These are phyloP conservation scores for Phaseolus coccineus DNA, from an alignment of 331 rosid genomes.

Conservation along the genomic window DNA sequence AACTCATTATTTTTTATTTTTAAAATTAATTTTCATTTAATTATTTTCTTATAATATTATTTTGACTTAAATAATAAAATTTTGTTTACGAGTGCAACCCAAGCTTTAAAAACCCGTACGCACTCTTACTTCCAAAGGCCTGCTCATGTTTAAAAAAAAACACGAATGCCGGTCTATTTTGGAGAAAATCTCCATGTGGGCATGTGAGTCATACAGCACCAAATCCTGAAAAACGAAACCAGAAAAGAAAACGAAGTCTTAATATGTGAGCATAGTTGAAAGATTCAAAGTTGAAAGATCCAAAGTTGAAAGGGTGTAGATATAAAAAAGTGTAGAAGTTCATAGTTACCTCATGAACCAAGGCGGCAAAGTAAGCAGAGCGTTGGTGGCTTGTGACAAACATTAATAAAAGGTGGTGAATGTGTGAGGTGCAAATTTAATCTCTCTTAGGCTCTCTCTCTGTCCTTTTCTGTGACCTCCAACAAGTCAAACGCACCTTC, in stretches of 20 bases:
- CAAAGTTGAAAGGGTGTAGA: constrained; percentile 34
- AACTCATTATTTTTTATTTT: too few species aligned
- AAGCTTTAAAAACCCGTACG: too few species aligned
- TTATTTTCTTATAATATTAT: too few species aligned
- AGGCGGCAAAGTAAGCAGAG: constrained; percentile 62
- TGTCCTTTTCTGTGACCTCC: constrained; percentile 49
- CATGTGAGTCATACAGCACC: constrained; percentile 15
- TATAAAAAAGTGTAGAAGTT: constrained; percentile 34
- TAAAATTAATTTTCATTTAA: too few species aligned
- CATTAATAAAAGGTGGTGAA: constrained; percentile 78
- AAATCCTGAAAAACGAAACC: background rate
- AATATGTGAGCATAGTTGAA: too few species aligned
- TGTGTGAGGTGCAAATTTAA: constrained; percentile 64
- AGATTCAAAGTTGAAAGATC: constrained; percentile 30
- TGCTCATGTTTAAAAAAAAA: background rate
- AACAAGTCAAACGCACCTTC: constrained; percentile 37
- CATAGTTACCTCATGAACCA: constrained; percentile 59
- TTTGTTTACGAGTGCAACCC: too few species aligned
- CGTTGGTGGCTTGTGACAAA: constrained; percentile 76
- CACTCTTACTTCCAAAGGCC: background rate
- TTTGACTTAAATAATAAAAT: too few species aligned
- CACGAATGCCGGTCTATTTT: constrained; percentile 3
- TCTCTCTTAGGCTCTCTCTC: constrained; percentile 60
- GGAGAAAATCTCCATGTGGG: constrained; percentile 1
- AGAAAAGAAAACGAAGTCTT: background rate